Evolutionary conservation across 2,329 filamentous ascomycete genomes (phyloP).

Genomic region (Colletotrichum brevisporum): DNA sequence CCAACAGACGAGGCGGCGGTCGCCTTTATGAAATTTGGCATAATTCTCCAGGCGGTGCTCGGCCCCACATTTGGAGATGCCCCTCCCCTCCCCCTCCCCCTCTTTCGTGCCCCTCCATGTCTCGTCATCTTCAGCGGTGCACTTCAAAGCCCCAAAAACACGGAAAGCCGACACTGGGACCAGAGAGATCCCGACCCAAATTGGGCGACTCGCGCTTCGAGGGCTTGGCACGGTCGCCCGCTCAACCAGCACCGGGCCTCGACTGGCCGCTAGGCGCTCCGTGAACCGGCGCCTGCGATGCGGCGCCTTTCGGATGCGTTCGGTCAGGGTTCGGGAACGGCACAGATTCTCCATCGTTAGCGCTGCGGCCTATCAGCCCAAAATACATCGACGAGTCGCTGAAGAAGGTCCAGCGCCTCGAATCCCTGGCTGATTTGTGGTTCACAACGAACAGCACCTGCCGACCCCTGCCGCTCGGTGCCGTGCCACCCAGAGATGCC

Average conservation of each 20-base stretch:
- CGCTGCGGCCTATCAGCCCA: neutral
- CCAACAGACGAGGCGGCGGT: slow-evolving; percentile 1
- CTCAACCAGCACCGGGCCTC: neutral
- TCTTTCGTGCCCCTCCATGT: slow-evolving; percentile 26
- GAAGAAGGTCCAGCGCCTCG: neutral
- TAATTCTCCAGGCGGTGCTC: slow-evolving; percentile 19
- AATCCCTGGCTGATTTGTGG: slow-evolving; percentile 3
- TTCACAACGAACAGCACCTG: slow-evolving; percentile 14
- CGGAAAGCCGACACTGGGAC: too few relatives aligned
- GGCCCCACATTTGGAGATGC: slow-evolving; percentile 21
- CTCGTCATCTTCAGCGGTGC: slow-evolving; percentile 18
- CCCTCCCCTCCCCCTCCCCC: slow-evolving; percentile 33
- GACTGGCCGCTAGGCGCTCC: slow-evolving; percentile 16
- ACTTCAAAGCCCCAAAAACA: neutral
- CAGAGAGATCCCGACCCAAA: neutral
- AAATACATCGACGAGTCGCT: neutral
- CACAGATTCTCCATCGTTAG: slow-evolving; percentile 1
- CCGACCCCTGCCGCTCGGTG: neutral
- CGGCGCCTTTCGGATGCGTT: slow-evolving; percentile 18
- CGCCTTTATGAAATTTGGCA: slow-evolving; percentile 16
- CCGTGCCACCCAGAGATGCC: neutral
- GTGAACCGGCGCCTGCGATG: slow-evolving; percentile 26
- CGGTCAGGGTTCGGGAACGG: slow-evolving; percentile 10
- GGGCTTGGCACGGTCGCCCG: slow-evolving; percentile 4
- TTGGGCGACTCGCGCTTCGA: neutral